Percentiles rank a stretch among this genome's conserved stretches.
phyloP scores from a whole-genome alignment of 768 basidiomycete genomes.

The Mycena filopes region DNA sequence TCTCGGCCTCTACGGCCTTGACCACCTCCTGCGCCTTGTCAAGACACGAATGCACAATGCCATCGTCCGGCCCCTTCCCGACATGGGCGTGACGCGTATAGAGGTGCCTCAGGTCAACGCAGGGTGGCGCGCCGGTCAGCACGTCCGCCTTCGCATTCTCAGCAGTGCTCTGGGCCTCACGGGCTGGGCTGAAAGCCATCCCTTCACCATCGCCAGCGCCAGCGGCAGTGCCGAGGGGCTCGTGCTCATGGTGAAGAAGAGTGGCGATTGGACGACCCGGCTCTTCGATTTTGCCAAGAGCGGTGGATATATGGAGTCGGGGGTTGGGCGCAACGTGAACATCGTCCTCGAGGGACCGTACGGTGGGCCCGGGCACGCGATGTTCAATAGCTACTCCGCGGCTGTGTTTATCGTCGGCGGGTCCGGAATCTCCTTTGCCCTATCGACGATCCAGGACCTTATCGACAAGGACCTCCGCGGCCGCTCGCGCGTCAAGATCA shows the following conservation, averaged over 20 bases:
- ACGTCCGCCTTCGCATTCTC: constrained; percentile 65
- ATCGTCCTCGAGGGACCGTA: constrained; percentile 61
- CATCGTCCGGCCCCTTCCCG: constrained; percentile 55
- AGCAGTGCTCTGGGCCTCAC: constrained; percentile 50
- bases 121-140: constrained; percentile 74
- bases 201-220: constrained; percentile 69
- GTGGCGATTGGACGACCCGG: constrained; percentile 58
- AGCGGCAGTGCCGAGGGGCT: constrained; percentile 57
- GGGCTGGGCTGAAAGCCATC: constrained; percentile 61
- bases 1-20: constrained; percentile 54
- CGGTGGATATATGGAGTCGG: constrained; percentile 29
- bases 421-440: constrained; percentile 66
- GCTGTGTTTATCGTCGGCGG: constrained; percentile 67
- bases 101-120: constrained; percentile 55
- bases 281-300: constrained; percentile 50
- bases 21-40: constrained; percentile 55
- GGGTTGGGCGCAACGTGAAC: constrained; percentile 37
- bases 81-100: constrained; percentile 57
- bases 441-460: constrained; percentile 61
- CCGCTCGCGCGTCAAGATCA: constrained; percentile 49
- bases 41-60: constrained; percentile 61
- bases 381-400: constrained; percentile 59
- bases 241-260: constrained; percentile 60
- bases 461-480: constrained; percentile 48
- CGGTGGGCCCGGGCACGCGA: constrained; percentile 57